Percentiles rank a stretch among this genome's conserved stretches.
Conservation (phyloP, 225 moss, liverwort and hornwort genomes). For the Thuidium tamariscinum region DNA sequence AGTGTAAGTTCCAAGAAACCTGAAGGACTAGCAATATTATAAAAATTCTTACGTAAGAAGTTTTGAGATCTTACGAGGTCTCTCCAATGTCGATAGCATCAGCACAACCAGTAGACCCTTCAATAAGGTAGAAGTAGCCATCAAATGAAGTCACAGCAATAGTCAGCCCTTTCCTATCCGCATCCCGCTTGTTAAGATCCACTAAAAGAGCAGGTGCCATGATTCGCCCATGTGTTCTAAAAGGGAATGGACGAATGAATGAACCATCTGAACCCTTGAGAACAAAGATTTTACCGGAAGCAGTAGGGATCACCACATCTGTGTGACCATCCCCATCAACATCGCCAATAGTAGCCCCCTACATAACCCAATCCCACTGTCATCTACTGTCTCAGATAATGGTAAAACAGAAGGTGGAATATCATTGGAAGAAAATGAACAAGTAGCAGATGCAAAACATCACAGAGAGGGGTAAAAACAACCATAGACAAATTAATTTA, state of each 20-base stretch:
- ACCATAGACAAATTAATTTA: neutral
- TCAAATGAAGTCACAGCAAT: conserved; percentile 95
- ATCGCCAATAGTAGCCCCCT: conserved; percentile 94
- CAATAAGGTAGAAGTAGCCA: conserved; percentile 96
- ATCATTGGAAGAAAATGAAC: neutral
- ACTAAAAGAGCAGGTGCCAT: conserved; percentile 93
- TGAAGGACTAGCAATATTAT: neutral
- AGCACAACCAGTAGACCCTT: conserved; percentile 92
- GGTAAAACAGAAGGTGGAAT: neutral
- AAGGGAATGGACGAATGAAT: conserved; percentile 60
- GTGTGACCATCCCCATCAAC: conserved; percentile 92
- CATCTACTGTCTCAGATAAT: neutral
- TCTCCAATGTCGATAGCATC: conserved; percentile 97
- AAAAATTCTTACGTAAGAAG: neutral
- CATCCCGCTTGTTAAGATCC: conserved; percentile 60
- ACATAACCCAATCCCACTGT: conserved; percentile 10
- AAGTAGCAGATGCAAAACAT: neutral
- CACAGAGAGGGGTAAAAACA: too few relatives aligned
- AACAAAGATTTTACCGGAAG: conserved; percentile 84
- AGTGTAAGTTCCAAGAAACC: neutral
- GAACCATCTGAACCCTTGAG: conserved; percentile 73
- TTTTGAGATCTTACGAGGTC: conserved; percentile 56
- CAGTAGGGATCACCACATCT: conserved; percentile 85
- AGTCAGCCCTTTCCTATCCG: conserved; percentile 60
- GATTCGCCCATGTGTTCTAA: conserved; percentile 86